Evolutionary conservation across 306 rosid genomes (phyloP), one percentile per base, ranked within the genome.

Genomic region (Astragalus glycyphyllos): DNA sequence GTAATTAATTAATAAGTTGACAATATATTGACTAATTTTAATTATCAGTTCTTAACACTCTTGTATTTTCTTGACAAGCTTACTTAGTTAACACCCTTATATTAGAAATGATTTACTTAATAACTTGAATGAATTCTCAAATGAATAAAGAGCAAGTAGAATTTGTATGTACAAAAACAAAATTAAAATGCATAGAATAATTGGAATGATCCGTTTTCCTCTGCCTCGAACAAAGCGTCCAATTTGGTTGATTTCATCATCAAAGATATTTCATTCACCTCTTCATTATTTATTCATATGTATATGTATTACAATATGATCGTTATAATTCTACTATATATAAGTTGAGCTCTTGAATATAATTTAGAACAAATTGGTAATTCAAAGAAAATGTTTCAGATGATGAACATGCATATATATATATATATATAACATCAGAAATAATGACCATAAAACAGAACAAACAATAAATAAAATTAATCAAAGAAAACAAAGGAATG

Each of bases 161-260:
- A 40, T 44, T 35, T 61, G 8, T 17, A 16, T 15, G 13, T 9
- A 16, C 31, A 20, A 26, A 57, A 5, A 4, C 4, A 17, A 51
- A 64, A 26, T 41, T 10, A 62, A 41, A 20, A 63, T 16, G 10
- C 40, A 41, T 40, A 8, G 4, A 65, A 69, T 16, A 56, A 56
- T 8, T 49, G 32, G 51, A 72, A 16, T 26, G 56, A 59, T 77
- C 55, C 50, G 17, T 46, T 72, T 46, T 55, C 53, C 14, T 53
- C 6, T 6, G n/a, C 9, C 55, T 66, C 45, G 65, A 65, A 77
- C 46, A n/a, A 64, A 73, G 47, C 58, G 12, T 48, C 32, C 58
- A 48, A 71, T 46, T 49, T 78, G 32, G n/a, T 64, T 63, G 6
- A 60, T 44, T 37, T 51, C 37, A 5, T 2, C 60, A 49, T 49